Conservation (phyloP, 2,329 filamentous ascomycete species). For the Myotisia sp. region DNA sequence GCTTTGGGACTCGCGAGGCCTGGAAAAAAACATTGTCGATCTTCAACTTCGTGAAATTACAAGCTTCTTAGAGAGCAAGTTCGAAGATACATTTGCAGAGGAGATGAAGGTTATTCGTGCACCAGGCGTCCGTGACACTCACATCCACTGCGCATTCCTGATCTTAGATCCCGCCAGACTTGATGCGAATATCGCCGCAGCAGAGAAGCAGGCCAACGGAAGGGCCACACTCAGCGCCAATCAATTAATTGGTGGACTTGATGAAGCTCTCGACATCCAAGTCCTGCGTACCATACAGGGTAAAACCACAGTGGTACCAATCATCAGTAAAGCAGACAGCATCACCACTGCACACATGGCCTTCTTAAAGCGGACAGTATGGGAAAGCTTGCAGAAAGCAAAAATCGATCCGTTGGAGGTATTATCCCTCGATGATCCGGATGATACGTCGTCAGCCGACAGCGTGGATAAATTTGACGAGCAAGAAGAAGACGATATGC, state of each 20-base stretch:
- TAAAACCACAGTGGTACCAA: constrained; percentile 88
- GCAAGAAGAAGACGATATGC: constrained; percentile 32
- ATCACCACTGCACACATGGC: constrained; percentile 92
- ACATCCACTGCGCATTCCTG: constrained; percentile 91
- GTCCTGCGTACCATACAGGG: constrained; percentile 75
- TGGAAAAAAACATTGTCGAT: constrained; percentile 91
- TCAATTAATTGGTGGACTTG: constrained; percentile 51
- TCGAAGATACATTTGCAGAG: constrained; percentile 92
- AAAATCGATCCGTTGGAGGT: constrained; percentile 79
- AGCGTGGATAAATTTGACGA: constrained; percentile 33
- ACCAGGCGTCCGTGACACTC: constrained; percentile 84
- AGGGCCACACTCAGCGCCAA: constrained; percentile 33
- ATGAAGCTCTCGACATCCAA: constrained; percentile 81
- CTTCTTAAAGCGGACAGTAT: constrained; percentile 79
- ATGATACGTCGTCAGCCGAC: constrained; percentile 40
- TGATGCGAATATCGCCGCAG: constrained; percentile 62
- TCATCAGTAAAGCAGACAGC: constrained; percentile 93
- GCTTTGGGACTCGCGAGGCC: constrained; percentile 87
- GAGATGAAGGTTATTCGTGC: constrained; percentile 95
- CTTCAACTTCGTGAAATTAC: constrained; percentile 85
- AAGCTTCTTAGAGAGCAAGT: constrained; percentile 89
- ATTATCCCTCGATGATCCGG: constrained; percentile 65
- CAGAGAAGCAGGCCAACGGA: constrained; percentile 43
- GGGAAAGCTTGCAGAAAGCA: constrained; percentile 70
- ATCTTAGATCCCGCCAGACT: constrained; percentile 77